A percentile compares a stretch with the other conserved stretches of the same genome.
Conservation (phyloP, 2,329 filamentous ascomycete species). For the Incumbomyces lentus region DNA sequence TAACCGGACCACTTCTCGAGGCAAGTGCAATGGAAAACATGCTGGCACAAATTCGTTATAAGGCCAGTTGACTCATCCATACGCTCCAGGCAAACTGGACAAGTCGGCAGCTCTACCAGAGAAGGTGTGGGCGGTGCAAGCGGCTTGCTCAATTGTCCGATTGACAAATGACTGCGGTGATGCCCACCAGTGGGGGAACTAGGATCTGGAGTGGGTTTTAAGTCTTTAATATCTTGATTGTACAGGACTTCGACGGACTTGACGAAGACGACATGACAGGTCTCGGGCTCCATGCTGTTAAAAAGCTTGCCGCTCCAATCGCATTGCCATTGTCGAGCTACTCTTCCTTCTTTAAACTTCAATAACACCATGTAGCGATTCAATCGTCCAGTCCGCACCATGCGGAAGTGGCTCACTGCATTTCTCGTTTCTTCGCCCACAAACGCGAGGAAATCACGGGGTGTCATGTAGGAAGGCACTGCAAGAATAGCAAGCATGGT, state of each 20-base stretch:
- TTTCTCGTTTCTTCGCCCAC: slow-evolving; percentile 78
- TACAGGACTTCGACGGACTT: slow-evolving; percentile 79
- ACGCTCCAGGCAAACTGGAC: slow-evolving; percentile 87
- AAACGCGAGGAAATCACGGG: slow-evolving; percentile 82
- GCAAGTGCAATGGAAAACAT: slow-evolving; percentile 95
- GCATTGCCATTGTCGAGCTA: slow-evolving; percentile 68
- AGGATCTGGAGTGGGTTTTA: slow-evolving; percentile 21
- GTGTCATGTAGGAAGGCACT: slow-evolving; percentile 86
- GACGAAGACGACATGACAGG: slow-evolving; percentile 90
- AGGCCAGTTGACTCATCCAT: slow-evolving; percentile 97
- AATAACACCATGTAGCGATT: slow-evolving; percentile 93
- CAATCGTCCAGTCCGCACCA: slow-evolving; percentile 79
- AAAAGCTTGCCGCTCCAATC: slow-evolving; percentile 91
- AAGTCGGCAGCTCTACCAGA: slow-evolving; percentile 84
- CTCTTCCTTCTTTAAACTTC: slow-evolving; percentile 71
- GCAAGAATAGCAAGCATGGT: slow-evolving; percentile 88
- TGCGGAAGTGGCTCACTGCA: slow-evolving; percentile 83
- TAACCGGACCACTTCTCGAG: slow-evolving; percentile 91
- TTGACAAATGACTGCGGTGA: slow-evolving; percentile 28
- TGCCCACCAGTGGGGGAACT: slow-evolving; percentile 30
- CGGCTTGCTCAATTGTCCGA: slow-evolving; percentile 47
- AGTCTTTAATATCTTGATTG: slow-evolving; percentile 29
- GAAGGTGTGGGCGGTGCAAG: slow-evolving; percentile 68
- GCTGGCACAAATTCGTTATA: slow-evolving; percentile 91
- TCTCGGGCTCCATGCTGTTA: slow-evolving; percentile 87